Evolutionary conservation across 2,329 filamentous ascomycete species (phyloP).

Genomic region (Dactylellina sp.): DNA sequence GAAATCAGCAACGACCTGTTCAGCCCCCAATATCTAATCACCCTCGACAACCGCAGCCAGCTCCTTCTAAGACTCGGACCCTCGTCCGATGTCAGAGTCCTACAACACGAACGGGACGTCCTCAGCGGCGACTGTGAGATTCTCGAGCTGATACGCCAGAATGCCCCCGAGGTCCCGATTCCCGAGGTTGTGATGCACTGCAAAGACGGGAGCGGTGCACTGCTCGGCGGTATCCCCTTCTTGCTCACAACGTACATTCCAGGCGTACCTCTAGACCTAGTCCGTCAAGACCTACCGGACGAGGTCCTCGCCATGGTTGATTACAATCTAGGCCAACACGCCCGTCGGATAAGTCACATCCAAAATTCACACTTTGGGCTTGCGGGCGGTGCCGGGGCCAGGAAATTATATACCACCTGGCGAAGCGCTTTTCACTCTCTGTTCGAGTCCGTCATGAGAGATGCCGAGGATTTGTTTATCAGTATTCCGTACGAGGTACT

Average conservation of each 20-base stretch:
- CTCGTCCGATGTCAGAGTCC: constrained; percentile 57
- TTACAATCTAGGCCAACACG: constrained; percentile 62
- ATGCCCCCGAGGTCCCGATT: constrained; percentile 37
- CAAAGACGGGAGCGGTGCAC: constrained; percentile 46
- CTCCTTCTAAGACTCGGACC: constrained; percentile 38
- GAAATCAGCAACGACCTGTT: constrained; percentile 26
- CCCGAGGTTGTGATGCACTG: constrained; percentile 57
- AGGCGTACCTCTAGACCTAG: constrained; percentile 55
- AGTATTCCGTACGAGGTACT: constrained; percentile 71
- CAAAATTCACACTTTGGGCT: constrained; percentile 41
- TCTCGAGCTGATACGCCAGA: constrained; percentile 56
- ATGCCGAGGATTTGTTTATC: constrained; percentile 72
- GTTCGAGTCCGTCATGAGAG: constrained; percentile 70
- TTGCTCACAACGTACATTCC: constrained; percentile 59
- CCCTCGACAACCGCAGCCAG: constrained; percentile 43
- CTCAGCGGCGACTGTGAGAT: constrained; percentile 57
- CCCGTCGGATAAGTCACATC: constrained; percentile 44
- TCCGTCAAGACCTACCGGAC: constrained; percentile 51
- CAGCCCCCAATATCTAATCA: constrained; percentile 51
- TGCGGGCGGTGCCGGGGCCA: constrained; percentile 38
- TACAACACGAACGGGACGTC: constrained; percentile 58
- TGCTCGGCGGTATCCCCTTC: constrained; percentile 58
- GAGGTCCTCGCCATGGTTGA: constrained; percentile 55
- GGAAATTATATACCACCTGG: constrained; percentile 67
- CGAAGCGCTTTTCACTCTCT: constrained; percentile 70